Evolutionary conservation across 495 filamentous ascomycete genomes (phyloP), one percentile per base, ranked within the genome.

Genomic region (Aspergillus sparsus): DNA sequence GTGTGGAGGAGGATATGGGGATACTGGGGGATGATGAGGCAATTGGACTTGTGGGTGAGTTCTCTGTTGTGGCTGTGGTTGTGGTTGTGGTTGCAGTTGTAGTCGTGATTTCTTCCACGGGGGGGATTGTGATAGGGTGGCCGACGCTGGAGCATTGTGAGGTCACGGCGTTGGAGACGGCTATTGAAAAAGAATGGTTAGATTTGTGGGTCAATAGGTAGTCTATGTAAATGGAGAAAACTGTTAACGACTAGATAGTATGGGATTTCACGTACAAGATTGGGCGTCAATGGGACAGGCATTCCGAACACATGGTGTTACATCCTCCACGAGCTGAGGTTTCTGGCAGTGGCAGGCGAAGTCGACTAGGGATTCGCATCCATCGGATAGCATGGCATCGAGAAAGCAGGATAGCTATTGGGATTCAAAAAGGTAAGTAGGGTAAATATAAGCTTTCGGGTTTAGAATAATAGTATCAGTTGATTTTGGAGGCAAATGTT

Each of bases 271-370:
- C 69, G 27, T 67, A 73, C 74, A 59, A 46, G 71, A 66, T 55
- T 79, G 78, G 58, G 80, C 79, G 10, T 63, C 32, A 13, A 57
- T 56, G 5, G 44, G 44, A 66, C 79, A 82, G 12, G 67, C 68
- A 58, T 72, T 69, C 65, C 80, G 49, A 10, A 82, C 75, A 50
- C 80, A 82, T 18, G 80, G 78, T 35, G 72, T 74, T 51, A 81
- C 71, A 27, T 50, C 52, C 56, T 56, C 52, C 47, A 80, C 68
- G 31, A 82, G 71, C 8, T 64, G 51, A 46, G 74, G 62, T 65
- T 80, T 79, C 64, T 75, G 67, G 67, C 80, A 82, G 68, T 82
- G 80, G 67, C 80, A 82, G 55, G 72, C 71, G 60, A 82, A 82
- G 68, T 82, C 79, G 45, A 68, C 74, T 44, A 82, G 59, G 21